Evolutionary conservation across 495 filamentous ascomycete species (phyloP).

Genomic region (Clohesyomyces aquaticus): DNA sequence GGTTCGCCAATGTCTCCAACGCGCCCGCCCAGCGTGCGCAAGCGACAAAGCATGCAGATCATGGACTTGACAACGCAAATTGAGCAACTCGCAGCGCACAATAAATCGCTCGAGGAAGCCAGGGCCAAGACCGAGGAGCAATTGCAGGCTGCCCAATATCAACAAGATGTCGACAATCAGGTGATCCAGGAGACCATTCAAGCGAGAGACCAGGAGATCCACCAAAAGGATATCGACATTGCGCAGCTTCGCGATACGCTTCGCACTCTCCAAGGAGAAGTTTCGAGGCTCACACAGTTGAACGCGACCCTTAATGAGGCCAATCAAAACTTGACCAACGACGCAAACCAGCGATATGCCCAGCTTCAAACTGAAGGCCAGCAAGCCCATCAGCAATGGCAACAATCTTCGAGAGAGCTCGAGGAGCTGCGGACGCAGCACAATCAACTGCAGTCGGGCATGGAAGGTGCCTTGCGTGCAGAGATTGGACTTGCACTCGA

Average conservation of each 20-base stretch:
- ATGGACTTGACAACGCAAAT: slow-evolving; percentile 77
- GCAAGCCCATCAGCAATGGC: slow-evolving; percentile 55
- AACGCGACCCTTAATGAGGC: slow-evolving; percentile 74
- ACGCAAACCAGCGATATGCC: slow-evolving; percentile 65
- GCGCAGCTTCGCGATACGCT: slow-evolving; percentile 76
- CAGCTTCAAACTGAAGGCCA: slow-evolving; percentile 58
- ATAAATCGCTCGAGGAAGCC: slow-evolving; percentile 72
- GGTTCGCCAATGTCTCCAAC: slow-evolving; percentile 91
- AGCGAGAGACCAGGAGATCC: slow-evolving; percentile 58
- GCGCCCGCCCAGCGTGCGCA: slow-evolving; percentile 88
- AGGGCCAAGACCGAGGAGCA: slow-evolving; percentile 68
- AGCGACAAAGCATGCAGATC: slow-evolving; percentile 94
- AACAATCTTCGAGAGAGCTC: slow-evolving; percentile 60
- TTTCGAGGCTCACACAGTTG: slow-evolving; percentile 69
- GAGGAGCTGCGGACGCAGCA: slow-evolving; percentile 64
- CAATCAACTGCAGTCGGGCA: slow-evolving; percentile 60
- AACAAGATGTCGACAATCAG: slow-evolving; percentile 60
- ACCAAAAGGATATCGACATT: slow-evolving; percentile 74
- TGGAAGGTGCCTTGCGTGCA: slow-evolving; percentile 65
- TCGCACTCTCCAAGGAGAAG: slow-evolving; percentile 77
- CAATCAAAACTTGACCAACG: slow-evolving; percentile 66
- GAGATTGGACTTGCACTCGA: slow-evolving; percentile 64
- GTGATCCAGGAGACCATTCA: slow-evolving; percentile 61
- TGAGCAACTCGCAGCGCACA: slow-evolving; percentile 80
- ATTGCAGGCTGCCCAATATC: slow-evolving; percentile 53